Base-by-base conservation (phyloP, 1,284 basidiomycete species). In the Prillingera fragicola region DNA sequence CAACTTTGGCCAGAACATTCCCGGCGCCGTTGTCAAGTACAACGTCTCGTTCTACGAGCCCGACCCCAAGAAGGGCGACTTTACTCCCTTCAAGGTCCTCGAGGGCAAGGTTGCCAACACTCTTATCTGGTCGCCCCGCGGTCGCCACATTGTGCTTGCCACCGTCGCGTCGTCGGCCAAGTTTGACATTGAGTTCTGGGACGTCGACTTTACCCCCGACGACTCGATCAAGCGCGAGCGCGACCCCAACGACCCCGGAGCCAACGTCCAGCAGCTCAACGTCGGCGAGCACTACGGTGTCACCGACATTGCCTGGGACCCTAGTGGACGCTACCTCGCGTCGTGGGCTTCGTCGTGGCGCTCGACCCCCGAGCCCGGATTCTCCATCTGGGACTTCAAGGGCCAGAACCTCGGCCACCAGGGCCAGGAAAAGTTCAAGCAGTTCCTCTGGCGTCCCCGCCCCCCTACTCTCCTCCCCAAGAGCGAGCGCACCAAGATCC, bases 111-210 rank as follows among this genome's bases (percentile, higher is more conserved):
- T 89, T 18, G 88, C 84, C 71, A 98, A 98, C 75, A 87, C 89
- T 22, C 85, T 98, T 61, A 84, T 89, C 50, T 99, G 95, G 95
- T 95, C 92, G 32, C 94, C 95, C 31, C 84, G 87, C 44, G 95
- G 95, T 41, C 84, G 95, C 41, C 90, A 97, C 74, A 85, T 96
- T 45, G 87, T 97, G 38, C 81, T 96, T 45, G 92, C 91, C 15
- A 97, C 94, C 33, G 85, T 98, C 43, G 95, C 92, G 33, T 94
- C 89, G 14, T 84, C 87, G 18, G 83, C 82, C 61, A 98, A 98
- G 76, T 98, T 87, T 25, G 95, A 98, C 71, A 79, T 99, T 29
- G 94, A 98, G 70, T 98, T 97, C 76, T 98, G 89, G 89, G 95
- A 98, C 71, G 80, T 97, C 40, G 95, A 98, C 74, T 95, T 94